Conservation (phyloP, 2,329 filamentous ascomycete species). For the Hawksworthiomyces lignivorus region DNA sequence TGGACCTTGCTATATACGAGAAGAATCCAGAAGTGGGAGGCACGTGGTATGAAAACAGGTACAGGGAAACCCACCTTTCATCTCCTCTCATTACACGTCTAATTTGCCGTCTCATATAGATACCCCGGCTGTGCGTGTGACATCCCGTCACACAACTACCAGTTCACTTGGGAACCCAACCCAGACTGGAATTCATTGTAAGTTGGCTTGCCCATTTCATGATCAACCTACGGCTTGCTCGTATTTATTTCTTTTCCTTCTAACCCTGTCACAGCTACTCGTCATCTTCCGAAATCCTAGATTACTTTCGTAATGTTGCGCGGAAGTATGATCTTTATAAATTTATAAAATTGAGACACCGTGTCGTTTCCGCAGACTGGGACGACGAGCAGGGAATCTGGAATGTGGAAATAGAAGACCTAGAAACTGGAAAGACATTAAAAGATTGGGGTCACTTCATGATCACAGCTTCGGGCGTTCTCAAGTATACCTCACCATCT, state of each 20-base stretch:
- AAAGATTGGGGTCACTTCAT: slow-evolving; percentile 34
- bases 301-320: slow-evolving; percentile 24
- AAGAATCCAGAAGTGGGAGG: slow-evolving; percentile 39
- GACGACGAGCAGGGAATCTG: background rate
- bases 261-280: slow-evolving; percentile 18
- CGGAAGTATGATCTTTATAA: slow-evolving; percentile 8
- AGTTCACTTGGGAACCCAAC: slow-evolving; percentile 38
- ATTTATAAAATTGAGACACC: background rate
- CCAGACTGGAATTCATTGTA: slow-evolving; percentile 36
- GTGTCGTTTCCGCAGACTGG: background rate
- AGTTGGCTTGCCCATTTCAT: too few species aligned
- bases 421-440: background rate
- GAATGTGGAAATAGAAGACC: background rate
- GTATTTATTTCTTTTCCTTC: too few species aligned
- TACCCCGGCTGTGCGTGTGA: slow-evolving; percentile 21
- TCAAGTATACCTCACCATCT: too few species aligned
- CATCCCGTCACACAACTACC: slow-evolving; percentile 16
- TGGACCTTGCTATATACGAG: slow-evolving; percentile 31
- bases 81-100: too few species aligned
- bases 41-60: slow-evolving; percentile 43
- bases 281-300: slow-evolving; percentile 11
- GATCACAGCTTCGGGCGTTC: slow-evolving; percentile 31
- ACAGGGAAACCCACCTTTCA: slow-evolving; percentile 10
- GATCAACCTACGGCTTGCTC: too few species aligned
- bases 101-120: background rate